phyloP scores from a whole-genome alignment of 1,284 basidiomycete species.

The Heliocybe sulcata region DNA sequence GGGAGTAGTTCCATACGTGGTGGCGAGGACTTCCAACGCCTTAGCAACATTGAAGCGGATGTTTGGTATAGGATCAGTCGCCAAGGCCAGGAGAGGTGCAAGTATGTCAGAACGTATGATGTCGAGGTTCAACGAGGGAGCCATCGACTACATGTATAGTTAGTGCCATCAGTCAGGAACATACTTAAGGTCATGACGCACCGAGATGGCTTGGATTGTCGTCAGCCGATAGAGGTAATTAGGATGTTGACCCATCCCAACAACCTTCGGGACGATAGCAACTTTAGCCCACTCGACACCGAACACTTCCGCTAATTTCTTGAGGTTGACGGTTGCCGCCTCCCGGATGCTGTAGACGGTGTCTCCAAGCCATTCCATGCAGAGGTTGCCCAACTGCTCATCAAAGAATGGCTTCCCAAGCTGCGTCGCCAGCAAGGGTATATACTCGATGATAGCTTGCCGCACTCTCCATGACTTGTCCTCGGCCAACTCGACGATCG shows the following conservation, averaged over 20 bases:
- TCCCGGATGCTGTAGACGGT: constrained; percentile 98
- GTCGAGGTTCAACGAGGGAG: constrained; percentile 84
- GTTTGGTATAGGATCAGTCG: constrained; percentile 94
- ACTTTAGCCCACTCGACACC: constrained; percentile 96
- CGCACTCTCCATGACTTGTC: constrained; percentile 99
- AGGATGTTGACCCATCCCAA: constrained; percentile 95
- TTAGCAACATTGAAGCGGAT: constrained; percentile 99
- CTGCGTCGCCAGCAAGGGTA: constrained; percentile 91
- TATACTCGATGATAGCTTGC: constrained; percentile 99
- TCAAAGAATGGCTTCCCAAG: constrained; percentile 97
- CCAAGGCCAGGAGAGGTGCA: constrained; percentile 79
- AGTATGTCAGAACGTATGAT: constrained; percentile 87
- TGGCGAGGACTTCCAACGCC: constrained; percentile 82
- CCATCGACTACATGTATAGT: constrained; percentile 67
- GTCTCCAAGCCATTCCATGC: constrained; percentile 99
- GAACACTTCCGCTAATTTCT: constrained; percentile 97
- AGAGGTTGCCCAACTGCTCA: constrained; percentile 93
- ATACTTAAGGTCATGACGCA: constrained; percentile 33
- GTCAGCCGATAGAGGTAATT: constrained; percentile 99
- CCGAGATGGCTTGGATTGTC: constrained; percentile 97
- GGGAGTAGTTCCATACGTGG: constrained; percentile 54
- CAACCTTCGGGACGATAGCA: constrained; percentile 95
- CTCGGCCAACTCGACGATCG: constrained; percentile 96
- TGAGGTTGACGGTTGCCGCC: constrained; percentile 94
- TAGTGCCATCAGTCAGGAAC: constrained; percentile 9